A percentile compares a stretch with the other conserved stretches of the same genome.
Evolutionary conservation across 805 yeast genomes (phyloP).

Genomic region (Clavispora santaluciae): DNA sequence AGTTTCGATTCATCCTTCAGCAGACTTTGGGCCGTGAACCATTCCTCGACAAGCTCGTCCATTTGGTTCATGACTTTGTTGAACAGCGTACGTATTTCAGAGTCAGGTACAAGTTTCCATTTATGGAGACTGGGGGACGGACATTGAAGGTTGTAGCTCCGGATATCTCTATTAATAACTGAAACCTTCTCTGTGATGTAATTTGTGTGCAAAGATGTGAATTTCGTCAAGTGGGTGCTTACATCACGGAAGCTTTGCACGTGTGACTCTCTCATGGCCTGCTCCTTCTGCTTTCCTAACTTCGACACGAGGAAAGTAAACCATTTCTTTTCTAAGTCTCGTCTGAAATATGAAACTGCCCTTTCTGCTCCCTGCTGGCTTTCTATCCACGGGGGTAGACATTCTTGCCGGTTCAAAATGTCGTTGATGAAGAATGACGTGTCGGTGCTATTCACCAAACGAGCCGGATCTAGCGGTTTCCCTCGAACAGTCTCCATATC

Average conservation of each 20-base stretch:
- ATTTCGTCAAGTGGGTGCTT: neutral
- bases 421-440: constrained; percentile 69
- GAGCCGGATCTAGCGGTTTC: constrained; percentile 45
- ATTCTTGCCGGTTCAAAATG: constrained; percentile 69
- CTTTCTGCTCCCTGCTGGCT: constrained; percentile 55
- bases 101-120: constrained; percentile 26
- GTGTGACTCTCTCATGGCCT: neutral
- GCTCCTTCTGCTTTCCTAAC: neutral
- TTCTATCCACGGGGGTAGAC: constrained; percentile 88
- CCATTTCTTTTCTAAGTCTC: constrained; percentile 40
- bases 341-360: constrained; percentile 46
- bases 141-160: constrained; percentile 35
- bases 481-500: constrained; percentile 51
- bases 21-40: neutral
- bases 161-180: constrained; percentile 16
- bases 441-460: constrained; percentile 62
- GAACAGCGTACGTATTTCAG: constrained; percentile 22
- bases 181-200: constrained; percentile 10
- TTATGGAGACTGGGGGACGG: constrained; percentile 37
- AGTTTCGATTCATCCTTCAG: neutral
- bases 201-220: neutral
- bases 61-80: constrained; percentile 11
- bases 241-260: neutral
- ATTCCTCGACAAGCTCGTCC: constrained; percentile 1
- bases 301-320: constrained; percentile 21